phyloP scores from a whole-genome alignment of 306 rosid species.

The cucumber (Cucumis sativus) region Cucumber_9930_V3 NC_026657.2:22094001-22094500 shows the following conservation, averaged over 20 bases:
- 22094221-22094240: constrained; percentile 20
- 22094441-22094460: constrained; percentile 46
- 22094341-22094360: constrained; percentile 63
- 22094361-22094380: constrained; percentile 41
- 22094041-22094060: constrained; percentile 18
- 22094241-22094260: constrained; percentile 32
- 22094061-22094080: constrained; percentile 15
- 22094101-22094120: constrained; percentile 20
- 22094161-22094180: constrained; percentile 20
- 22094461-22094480: constrained; percentile 31
- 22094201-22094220: constrained; percentile 18
- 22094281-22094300: constrained; percentile 35
- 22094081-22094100: constrained; percentile 14
- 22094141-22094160: constrained; percentile 14
- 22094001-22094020: constrained; percentile 15
- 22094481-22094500: constrained; percentile 15
- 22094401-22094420: constrained; percentile 32
- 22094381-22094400: constrained; percentile 27
- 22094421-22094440: constrained; percentile 60
- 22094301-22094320: constrained; percentile 22
- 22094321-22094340: constrained; percentile 22
- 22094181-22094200: constrained; percentile 17
- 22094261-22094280: constrained; percentile 65
- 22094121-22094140: constrained; percentile 28
- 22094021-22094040: constrained; percentile 12